Conservation (phyloP, 2,329 filamentous ascomycete genomes). For the Colletotrichum spaethianum region DNA sequence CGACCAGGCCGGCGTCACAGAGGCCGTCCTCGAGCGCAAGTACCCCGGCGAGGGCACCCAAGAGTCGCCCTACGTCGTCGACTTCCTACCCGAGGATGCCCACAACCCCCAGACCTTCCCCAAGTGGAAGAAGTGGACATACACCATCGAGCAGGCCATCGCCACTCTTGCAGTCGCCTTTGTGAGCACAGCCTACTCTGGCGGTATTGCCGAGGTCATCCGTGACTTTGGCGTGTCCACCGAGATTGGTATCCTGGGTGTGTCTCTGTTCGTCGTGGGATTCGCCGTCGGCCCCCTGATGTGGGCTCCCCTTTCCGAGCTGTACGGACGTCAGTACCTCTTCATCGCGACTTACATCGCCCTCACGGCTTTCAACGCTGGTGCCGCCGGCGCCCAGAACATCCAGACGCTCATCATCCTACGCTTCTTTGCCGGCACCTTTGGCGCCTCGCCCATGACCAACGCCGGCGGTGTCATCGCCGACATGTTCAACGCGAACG, state of each 20-base stretch:
- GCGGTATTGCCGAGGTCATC: conserved; percentile 66
- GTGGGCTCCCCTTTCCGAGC: conserved; percentile 75
- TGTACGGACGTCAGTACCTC: conserved; percentile 72
- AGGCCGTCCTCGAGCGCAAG: conserved; percentile 67
- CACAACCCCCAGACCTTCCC: conserved; percentile 74
- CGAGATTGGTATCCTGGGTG: conserved; percentile 63
- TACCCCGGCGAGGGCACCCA: conserved; percentile 74
- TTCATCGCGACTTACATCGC: conserved; percentile 70
- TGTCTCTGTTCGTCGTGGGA: conserved; percentile 62
- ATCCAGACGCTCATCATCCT: conserved; percentile 73
- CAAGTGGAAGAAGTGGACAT: conserved; percentile 71
- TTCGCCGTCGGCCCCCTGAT: conserved; percentile 73
- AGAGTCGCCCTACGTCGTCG: conserved; percentile 74
- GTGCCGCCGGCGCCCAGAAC: conserved; percentile 69
- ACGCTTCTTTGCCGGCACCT: conserved; percentile 74
- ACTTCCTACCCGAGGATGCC: conserved; percentile 74
- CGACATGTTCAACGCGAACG: conserved; percentile 68
- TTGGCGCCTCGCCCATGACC: conserved; percentile 73
- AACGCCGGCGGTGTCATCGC: conserved; percentile 75
- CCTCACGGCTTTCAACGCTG: conserved; percentile 74
- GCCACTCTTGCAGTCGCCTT: conserved; percentile 76
- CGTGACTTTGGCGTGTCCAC: conserved; percentile 61
- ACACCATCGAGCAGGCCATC: conserved; percentile 71
- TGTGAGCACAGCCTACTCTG: conserved; percentile 73
- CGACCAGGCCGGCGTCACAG: conserved; percentile 71